Evolutionary conservation across 768 basidiomycete species (phyloP).

Genomic region (Punctularia strigosozonata): DNA sequence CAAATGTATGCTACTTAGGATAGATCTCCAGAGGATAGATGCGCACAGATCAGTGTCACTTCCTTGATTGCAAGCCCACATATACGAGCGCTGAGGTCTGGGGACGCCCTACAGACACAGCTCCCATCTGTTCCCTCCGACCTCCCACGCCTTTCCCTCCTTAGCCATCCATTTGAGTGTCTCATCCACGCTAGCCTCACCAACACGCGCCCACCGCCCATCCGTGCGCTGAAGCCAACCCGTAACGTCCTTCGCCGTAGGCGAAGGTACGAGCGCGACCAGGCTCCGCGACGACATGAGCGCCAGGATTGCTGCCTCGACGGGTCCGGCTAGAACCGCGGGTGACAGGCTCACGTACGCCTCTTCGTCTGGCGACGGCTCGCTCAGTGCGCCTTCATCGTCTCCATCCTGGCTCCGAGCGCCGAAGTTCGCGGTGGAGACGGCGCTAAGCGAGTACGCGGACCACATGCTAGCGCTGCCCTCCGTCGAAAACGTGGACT

Average conservation of each 20-base stretch:
- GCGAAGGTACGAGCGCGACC: conserved; percentile 7
- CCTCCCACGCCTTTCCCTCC: conserved; percentile 21
- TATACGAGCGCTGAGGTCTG: too few species aligned
- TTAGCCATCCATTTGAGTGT: conserved; percentile 36
- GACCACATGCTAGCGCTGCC: neutral
- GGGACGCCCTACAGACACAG: too few species aligned
- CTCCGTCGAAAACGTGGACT: too few species aligned
- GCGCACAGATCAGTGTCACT: too few species aligned
- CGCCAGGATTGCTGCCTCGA: conserved; percentile 32
- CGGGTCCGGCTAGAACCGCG: conserved; percentile 31
- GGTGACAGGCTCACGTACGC: conserved; percentile 55
- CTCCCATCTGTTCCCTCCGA: conserved; percentile 24
- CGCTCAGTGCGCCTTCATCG: conserved; percentile 42
- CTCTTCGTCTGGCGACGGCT: conserved; percentile 49
- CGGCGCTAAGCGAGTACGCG: conserved; percentile 7
- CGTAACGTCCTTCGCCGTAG: conserved; percentile 35
- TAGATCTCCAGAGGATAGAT: too few species aligned
- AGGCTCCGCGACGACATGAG: conserved; percentile 14
- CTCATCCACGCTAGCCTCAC: conserved; percentile 53
- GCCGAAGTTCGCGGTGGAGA: conserved; percentile 7
- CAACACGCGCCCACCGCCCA: conserved; percentile 54
- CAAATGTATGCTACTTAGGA: too few species aligned
- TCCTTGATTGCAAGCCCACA: too few species aligned
- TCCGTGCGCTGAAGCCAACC: conserved; percentile 35
- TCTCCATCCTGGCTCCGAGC: conserved; percentile 23